Base-by-base conservation (phyloP, 1,284 basidiomycete species). In the Moniliophthora roreri region DNA sequence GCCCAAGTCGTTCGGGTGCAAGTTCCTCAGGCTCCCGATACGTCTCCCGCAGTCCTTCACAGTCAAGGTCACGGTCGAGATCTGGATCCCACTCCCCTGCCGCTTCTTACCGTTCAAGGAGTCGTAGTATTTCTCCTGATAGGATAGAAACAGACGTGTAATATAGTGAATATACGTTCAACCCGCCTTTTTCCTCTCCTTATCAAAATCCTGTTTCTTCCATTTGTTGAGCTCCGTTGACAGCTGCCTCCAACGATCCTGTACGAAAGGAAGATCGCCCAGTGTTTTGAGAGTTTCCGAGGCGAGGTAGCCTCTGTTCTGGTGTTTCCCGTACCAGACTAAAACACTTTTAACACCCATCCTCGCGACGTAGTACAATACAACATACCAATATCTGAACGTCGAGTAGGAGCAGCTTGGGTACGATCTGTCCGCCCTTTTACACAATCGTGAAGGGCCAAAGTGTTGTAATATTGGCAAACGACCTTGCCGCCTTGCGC, bases 401-500 rank as follows among this genome's bases (percentile, higher is more conserved):
- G 84, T 59, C 87, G 83, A n/a, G 89, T 91, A 1, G 93, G 93
- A 18, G 85, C 83, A 18, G 93, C 93, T 55, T 82, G 75, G 55
- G 80, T 72, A 54, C 87, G 79, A 62, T 90, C 85, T 21, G 79
- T 83, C 48, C 81, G 76, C 4, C 84, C 89, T 58, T 89, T 87
- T 50, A 95, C 71, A 59, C 89, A 88, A 63, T 95, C 91, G 37
- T 85, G 80, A 47, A 99, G 76, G 0, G 91, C 87, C 46, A 96
- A 78, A 9, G 81, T 73, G 68, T 98, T 99, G 75, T 98, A 96
- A 69, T 94, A 98, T 63, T 93, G 88, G 73, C 94, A 95, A 48
- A 90, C 84, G 20, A 98, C 85, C 45, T 83, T 82, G 16, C 96
- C 97, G 15, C 95, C 93, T 3, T 78, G 79, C 9, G 74, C 75